Conservation (phyloP, 306 rosid species). For the Prunus mira region DNA sequence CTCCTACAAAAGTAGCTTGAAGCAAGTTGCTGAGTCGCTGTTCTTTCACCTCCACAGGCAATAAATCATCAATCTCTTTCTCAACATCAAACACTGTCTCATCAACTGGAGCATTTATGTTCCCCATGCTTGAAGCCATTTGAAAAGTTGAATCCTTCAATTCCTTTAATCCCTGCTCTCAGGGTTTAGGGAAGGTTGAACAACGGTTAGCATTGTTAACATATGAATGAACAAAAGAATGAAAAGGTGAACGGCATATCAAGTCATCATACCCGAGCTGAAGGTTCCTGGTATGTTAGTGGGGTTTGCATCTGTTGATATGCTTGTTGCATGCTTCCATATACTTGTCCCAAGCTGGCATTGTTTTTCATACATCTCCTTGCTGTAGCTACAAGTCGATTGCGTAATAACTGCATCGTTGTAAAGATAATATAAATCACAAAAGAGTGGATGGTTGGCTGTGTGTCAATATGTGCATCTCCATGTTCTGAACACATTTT, state of each 20-base stretch:
- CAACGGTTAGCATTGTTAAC: neutral
- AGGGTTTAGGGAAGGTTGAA: conserved; percentile 16
- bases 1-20: conserved; percentile 70
- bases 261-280: conserved; percentile 42
- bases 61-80: conserved; percentile 69
- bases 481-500: neutral
- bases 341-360: conserved; percentile 63
- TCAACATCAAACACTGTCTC: conserved; percentile 63
- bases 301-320: conserved; percentile 75
- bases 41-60: conserved; percentile 83
- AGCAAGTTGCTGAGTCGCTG: conserved; percentile 82
- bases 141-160: conserved; percentile 59
- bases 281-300: conserved; percentile 45
- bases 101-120: conserved; percentile 44
- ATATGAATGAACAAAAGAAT: neutral
- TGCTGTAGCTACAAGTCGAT: conserved; percentile 53
- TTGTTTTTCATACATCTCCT: conserved; percentile 47
- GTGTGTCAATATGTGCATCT: neutral
- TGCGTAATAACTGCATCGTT: conserved; percentile 52
- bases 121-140: conserved; percentile 51
- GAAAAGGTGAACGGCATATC: neutral
- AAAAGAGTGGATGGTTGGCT: neutral
- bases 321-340: conserved; percentile 71
- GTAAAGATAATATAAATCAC: neutral
- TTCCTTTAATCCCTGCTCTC: conserved; percentile 60